Evolutionary conservation across 768 basidiomycete genomes (phyloP).

Genomic region (Mycena belliarum): DNA sequence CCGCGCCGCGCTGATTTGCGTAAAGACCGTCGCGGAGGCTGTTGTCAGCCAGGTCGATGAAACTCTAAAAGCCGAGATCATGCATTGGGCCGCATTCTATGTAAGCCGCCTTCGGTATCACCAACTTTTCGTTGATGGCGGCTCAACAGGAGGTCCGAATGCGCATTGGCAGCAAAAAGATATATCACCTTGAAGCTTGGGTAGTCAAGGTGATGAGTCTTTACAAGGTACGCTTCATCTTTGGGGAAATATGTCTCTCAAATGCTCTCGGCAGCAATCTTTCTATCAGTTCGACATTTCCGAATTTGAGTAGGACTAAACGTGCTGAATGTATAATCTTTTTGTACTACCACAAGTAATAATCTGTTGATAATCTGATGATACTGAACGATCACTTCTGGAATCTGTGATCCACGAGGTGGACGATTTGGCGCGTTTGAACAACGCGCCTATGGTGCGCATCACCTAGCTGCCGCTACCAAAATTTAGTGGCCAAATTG

Average conservation of each 20-base stretch:
- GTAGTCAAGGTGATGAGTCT: constrained; percentile 94
- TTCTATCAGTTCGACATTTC: constrained; percentile 63
- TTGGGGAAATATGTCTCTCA: background rate
- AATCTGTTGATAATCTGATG: no score
- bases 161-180: constrained; percentile 88
- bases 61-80: constrained; percentile 84
- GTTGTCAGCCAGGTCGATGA: constrained; percentile 90
- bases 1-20: background rate
- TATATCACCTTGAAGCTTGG: constrained; percentile 97
- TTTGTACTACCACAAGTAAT: no score
- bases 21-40: constrained; percentile 88
- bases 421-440: no score
- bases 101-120: constrained; percentile 44
- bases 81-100: constrained; percentile 98
- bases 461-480: no score
- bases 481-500: no score
- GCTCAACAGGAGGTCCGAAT: constrained; percentile 83
- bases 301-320: no score
- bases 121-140: background rate
- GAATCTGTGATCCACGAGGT: no score
- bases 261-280: constrained; percentile 46
- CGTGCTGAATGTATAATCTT: no score
- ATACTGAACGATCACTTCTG: no score
- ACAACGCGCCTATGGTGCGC: no score
- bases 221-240: constrained; percentile 61